These are phyloP conservation scores for Colletotrichum siamense DNA, from an alignment of 2,329 filamentous ascomycete genomes.

Conservation along the genomic window DNA sequence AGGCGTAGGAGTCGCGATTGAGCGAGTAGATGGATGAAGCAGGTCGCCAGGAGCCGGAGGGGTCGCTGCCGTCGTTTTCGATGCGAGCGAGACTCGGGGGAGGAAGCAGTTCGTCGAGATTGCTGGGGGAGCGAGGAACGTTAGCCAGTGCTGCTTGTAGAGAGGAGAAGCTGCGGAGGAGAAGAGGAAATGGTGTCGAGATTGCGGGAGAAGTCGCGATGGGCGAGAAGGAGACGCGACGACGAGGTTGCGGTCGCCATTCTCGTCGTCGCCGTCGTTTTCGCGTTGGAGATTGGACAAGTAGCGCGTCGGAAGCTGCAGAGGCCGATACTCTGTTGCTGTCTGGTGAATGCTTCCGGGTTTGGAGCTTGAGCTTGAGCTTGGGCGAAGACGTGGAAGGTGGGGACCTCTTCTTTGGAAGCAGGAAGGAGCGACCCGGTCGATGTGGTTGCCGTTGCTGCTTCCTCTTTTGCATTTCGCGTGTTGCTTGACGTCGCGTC, in stretches of 20 bases:
- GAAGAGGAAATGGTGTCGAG: background rate
- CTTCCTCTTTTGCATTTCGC: background rate
- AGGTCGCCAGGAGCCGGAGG: conserved; percentile 16
- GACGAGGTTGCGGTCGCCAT: background rate
- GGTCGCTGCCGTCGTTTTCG: background rate
- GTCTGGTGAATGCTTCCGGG: background rate
- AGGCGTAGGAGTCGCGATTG: conserved; percentile 3
- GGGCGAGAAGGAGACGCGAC: background rate
- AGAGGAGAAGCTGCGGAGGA: background rate
- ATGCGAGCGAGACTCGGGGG: background rate
- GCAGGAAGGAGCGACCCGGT: background rate
- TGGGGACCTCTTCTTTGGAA: background rate
- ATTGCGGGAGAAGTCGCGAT: background rate
- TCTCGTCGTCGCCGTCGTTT: background rate
- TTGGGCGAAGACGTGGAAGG: background rate
- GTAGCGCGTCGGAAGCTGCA: too few relatives aligned
- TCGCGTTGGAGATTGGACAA: background rate
- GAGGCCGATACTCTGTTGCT: background rate
- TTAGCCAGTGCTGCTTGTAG: background rate
- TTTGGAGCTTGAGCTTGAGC: conserved; percentile 1
- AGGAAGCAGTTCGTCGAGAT: conserved; percentile 1
- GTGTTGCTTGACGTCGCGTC: background rate
- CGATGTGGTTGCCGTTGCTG: background rate
- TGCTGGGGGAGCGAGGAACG: background rate
- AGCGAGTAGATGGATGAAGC: conserved; percentile 20